Evolutionary conservation across 345 rosid genomes (phyloP).

Genomic region (Brassica cretica): DNA sequence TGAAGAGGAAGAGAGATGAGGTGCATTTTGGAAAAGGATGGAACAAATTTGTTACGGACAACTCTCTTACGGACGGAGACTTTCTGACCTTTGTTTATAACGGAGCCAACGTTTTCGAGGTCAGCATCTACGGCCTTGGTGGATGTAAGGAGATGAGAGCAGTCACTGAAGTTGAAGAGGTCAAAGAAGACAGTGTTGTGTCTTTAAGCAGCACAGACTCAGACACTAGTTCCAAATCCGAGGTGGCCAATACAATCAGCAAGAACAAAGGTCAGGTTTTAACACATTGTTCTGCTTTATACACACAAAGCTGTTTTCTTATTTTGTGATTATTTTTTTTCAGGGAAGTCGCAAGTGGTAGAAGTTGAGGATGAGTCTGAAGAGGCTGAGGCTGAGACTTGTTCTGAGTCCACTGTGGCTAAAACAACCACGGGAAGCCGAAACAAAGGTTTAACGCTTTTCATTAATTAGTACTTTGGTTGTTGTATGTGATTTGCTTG

Average conservation of each 20-base stretch:
- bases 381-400: neutral
- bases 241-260: neutral
- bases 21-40: slow-evolving; percentile 12
- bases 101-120: slow-evolving; percentile 22
- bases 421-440: neutral
- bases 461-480: neutral
- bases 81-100: slow-evolving; percentile 29
- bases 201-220: slow-evolving; percentile 11
- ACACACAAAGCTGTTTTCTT: neutral
- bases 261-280: slow-evolving; percentile 9
- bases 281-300: neutral
- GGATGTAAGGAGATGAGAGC: slow-evolving; percentile 12
- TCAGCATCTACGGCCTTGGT: slow-evolving; percentile 11
- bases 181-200: neutral
- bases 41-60: slow-evolving; percentile 17
- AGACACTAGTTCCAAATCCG: neutral
- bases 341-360: slow-evolving; percentile 24
- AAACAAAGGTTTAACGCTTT: neutral
- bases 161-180: neutral
- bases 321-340: neutral
- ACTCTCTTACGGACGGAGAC: slow-evolving; percentile 16
- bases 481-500: neutral
- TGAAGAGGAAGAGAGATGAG: neutral
- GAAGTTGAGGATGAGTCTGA: slow-evolving; percentile 15
- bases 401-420: neutral